phyloP scores from a whole-genome alignment of 768 basidiomycete genomes.

The Austroboletus eburneus region DNA sequence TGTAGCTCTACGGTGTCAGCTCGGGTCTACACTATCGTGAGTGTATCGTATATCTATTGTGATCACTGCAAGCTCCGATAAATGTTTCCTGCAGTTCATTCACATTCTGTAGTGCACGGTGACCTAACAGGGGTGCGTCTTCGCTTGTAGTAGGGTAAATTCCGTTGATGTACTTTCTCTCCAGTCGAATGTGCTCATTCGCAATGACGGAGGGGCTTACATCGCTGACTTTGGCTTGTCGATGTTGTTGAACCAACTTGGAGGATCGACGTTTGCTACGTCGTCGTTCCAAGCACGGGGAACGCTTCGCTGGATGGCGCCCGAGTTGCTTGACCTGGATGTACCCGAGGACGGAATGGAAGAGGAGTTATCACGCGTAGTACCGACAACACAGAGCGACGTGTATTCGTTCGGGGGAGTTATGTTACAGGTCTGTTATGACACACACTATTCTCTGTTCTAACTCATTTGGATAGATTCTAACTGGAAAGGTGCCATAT shows the following conservation, averaged over 20 bases:
- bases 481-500: too few relatives aligned
- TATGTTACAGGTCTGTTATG: constrained; percentile 13
- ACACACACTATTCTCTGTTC: too few relatives aligned
- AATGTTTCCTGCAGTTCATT: constrained; percentile 2
- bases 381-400: not conserved
- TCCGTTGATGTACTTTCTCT: not conserved
- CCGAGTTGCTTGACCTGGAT: not conserved
- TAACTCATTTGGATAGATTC: too few relatives aligned
- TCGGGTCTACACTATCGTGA: constrained; percentile 5
- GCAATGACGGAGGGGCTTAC: not conserved
- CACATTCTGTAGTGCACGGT: constrained; percentile 5
- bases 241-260: not conserved
- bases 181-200: too few relatives aligned
- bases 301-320: too few relatives aligned
- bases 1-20: constrained; percentile 1
- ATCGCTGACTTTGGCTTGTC: constrained; percentile 10
- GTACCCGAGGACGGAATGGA: too few relatives aligned
- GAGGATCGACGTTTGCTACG: not conserved
- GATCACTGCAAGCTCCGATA: not conserved
- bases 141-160: too few relatives aligned
- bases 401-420: too few relatives aligned
- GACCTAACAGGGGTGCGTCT: too few relatives aligned
- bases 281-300: not conserved
- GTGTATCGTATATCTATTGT: not conserved
- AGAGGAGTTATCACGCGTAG: not conserved